Evolutionary conservation across 495 filamentous ascomycete species (phyloP), one percentile per base, ranked within the genome.

Genomic region (Parathielavia appendiculata): DNA sequence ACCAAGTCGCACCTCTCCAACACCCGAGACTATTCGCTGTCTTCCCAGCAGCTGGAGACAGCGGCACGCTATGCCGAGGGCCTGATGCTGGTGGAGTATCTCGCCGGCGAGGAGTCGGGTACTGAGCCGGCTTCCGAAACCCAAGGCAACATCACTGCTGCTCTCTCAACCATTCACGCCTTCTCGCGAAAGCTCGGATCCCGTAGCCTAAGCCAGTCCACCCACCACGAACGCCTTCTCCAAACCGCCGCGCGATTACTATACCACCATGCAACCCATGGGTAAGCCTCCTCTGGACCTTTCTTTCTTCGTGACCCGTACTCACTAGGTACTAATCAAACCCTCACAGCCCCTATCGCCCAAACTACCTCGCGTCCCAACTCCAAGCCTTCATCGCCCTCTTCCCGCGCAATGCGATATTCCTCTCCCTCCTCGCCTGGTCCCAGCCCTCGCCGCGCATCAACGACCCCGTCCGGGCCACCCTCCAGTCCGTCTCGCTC

Each of bases 371-470:
- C 51, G 86, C 88, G 39, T 65, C 75, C 19, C 66, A 81, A 5
- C 75, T 96, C 4, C 61, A 73, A 7, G 67, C 80, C 30, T 86
- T 84, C 59, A 70, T 93, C 34, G 52, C 58, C 5, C 63, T 75
- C 12, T 95, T 88, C 70, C 91, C 91, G 0, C 74, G 79, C 32
- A 96, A 96, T 74, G 89, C 86, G 1, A 79, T 91, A 38, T 86
- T 96, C 60, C 79, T 92, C 51, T 73, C 80, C 16, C 74, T 92
- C 14, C 86, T 85, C 67, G 76, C 80, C 11, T 91, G 84, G 84
- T 84, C 87, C 63, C 83, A 58, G 1, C 71, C 82, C 14, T 77
- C 83, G 6, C 76, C 87, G 19, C 82, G 80, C 36, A 80, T 96
- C 57, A 79, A 87, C 57, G 87, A 92, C 61, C 86, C 86, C 36